phyloP scores from a whole-genome alignment of 2,329 filamentous ascomycete genomes.

The Phyllosticta capitalensis region DNA sequence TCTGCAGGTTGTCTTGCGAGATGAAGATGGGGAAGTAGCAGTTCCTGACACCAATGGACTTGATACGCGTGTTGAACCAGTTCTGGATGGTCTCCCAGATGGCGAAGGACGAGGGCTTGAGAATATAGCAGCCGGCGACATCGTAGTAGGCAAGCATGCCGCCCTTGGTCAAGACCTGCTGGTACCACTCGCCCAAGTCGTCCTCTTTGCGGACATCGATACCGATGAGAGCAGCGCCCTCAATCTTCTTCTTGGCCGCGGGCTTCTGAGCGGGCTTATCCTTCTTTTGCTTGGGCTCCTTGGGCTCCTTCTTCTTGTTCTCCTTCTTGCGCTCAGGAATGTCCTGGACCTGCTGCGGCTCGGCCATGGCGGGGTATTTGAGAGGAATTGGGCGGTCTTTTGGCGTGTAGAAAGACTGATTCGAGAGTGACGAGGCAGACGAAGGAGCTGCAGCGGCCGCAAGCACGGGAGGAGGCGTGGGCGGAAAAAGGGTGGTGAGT shows the following conservation, averaged over 20 bases:
- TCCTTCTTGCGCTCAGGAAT: constrained; percentile 12
- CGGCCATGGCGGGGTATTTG: constrained; percentile 9
- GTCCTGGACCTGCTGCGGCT: constrained; percentile 1
- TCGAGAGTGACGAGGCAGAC: background rate
- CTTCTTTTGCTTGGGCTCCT: constrained; percentile 13
- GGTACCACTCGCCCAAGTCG: constrained; percentile 92
- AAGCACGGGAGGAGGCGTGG: constrained; percentile 1
- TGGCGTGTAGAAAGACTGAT: background rate
- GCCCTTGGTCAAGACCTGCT: constrained; percentile 92
- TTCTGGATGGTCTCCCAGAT: constrained; percentile 60
- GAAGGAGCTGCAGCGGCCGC: background rate
- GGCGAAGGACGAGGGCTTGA: constrained; percentile 56
- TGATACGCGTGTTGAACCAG: constrained; percentile 59
- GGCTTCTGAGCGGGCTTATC: constrained; percentile 13
- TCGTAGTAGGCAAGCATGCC: constrained; percentile 98
- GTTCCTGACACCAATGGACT: constrained; percentile 86
- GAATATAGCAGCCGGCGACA: constrained; percentile 92
- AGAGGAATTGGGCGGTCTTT: background rate
- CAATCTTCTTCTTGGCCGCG: constrained; percentile 42
- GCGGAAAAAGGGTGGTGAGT: constrained; percentile 1
- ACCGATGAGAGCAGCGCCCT: constrained; percentile 62
- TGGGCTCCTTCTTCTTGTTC: constrained; percentile 11
- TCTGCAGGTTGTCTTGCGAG: constrained; percentile 73
- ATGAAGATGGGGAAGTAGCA: constrained; percentile 96
- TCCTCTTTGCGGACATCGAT: constrained; percentile 78